Percentiles rank a stretch among this genome's conserved stretches.
These are phyloP conservation scores for Malassezia yamatoensis DNA, from an alignment of 1,284 basidiomycete genomes.

Conservation along the genomic window DNA sequence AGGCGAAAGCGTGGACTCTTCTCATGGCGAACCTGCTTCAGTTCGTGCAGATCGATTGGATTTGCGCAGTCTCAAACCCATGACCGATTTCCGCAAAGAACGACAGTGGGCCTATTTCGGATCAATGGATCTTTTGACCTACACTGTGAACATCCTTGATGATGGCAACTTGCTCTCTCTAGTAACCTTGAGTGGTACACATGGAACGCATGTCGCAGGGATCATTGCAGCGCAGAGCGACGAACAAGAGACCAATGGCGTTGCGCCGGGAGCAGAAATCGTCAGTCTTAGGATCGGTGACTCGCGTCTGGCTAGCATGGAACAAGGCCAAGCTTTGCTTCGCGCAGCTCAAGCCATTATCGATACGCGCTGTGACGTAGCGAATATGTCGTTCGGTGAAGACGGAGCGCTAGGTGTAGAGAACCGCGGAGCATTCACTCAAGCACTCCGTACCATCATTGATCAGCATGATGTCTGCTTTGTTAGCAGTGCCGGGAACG, in stretches of 20 bases:
- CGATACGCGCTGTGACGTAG: constrained; percentile 44
- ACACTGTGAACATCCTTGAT: constrained; percentile 44
- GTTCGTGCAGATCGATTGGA: constrained; percentile 29
- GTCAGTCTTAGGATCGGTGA: constrained; percentile 44
- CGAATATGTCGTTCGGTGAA: constrained; percentile 49
- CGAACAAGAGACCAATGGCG: constrained; percentile 41
- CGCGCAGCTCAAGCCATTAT: constrained; percentile 47
- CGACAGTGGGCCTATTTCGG: constrained; percentile 45
- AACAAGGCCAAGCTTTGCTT: constrained; percentile 48
- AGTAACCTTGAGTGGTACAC: constrained; percentile 43
- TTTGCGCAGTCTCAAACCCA: constrained; percentile 25
- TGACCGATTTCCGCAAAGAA: constrained; percentile 46
- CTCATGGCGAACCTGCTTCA: constrained; percentile 27
- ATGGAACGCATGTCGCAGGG: constrained; percentile 48
- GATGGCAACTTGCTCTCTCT: constrained; percentile 37
- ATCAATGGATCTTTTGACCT: constrained; percentile 44
- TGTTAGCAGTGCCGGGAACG: constrained; percentile 44
- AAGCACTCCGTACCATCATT: constrained; percentile 36
- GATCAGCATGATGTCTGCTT: constrained; percentile 42
- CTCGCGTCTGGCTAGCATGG: constrained; percentile 41
- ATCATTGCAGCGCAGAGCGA: constrained; percentile 45
- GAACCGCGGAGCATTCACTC: constrained; percentile 44
- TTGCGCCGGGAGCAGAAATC: constrained; percentile 46
- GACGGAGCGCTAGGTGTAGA: constrained; percentile 44
- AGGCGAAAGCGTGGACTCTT: constrained; percentile 35